phyloP scores from a whole-genome alignment of 345 rosid species.

The Garcia nutans region DNA sequence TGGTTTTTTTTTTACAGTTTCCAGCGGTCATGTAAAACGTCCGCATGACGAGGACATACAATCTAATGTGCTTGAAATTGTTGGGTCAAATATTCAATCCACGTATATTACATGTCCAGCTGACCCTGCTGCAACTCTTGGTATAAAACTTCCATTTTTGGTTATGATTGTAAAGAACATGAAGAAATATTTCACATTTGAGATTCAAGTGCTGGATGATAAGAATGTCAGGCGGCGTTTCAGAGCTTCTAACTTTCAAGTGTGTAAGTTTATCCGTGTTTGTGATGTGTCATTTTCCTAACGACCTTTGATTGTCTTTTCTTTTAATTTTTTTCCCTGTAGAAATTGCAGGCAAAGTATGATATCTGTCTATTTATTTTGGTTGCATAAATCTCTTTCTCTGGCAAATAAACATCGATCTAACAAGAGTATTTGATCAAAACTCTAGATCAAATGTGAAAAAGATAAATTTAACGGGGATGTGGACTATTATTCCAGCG shows the following conservation, averaged over 20 bases:
- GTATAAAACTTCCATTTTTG: slow-evolving; percentile 92
- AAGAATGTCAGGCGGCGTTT: slow-evolving; percentile 96
- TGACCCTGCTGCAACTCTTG: slow-evolving; percentile 89
- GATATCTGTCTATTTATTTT: neutral
- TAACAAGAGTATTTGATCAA: no score
- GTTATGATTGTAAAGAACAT: slow-evolving; percentile 88
- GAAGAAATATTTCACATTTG: slow-evolving; percentile 91
- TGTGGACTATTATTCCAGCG: neutral
- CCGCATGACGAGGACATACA: slow-evolving; percentile 25
- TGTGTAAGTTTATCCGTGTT: slow-evolving; percentile 63
- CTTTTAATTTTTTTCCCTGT: neutral
- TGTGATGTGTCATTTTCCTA: slow-evolving; percentile 9
- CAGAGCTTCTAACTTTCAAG: slow-evolving; percentile 98
- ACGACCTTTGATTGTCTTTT: neutral
- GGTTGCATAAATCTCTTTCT: neutral
- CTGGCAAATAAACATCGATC: neutral
- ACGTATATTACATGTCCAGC: slow-evolving; percentile 91
- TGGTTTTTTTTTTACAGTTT: slow-evolving; percentile 46
- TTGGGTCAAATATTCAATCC: slow-evolving; percentile 84
- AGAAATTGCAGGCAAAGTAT: neutral
- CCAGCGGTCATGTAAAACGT: slow-evolving; percentile 47
- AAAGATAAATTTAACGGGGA: neutral
- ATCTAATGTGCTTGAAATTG: slow-evolving; percentile 67
- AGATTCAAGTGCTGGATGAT: slow-evolving; percentile 94
- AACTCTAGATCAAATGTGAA: neutral